Conservation (phyloP, 768 basidiomycete genomes). For the Hericium erinaceus region DNA sequence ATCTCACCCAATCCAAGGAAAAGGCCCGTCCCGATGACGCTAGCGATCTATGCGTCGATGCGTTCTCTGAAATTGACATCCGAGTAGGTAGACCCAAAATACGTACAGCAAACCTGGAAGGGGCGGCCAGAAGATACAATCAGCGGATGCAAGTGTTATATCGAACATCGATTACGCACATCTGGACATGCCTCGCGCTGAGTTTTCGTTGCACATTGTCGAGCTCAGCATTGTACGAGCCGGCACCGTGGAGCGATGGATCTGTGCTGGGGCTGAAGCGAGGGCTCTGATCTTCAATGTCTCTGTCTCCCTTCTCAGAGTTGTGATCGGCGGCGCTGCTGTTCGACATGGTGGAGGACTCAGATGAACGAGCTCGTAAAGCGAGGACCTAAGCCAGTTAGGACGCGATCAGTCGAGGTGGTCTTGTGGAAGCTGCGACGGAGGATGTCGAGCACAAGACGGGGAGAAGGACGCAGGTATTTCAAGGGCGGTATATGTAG, state of each 20-base stretch:
- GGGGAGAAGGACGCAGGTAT: too few relatives aligned
- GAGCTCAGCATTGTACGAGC: constrained; percentile 3
- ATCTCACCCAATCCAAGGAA: constrained; percentile 23
- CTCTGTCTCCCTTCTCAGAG: too few relatives aligned
- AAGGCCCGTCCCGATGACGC: constrained; percentile 23
- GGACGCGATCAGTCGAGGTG: too few relatives aligned
- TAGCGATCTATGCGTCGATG: constrained; percentile 15
- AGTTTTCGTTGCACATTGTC: constrained; percentile 9
- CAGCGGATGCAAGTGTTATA: background rate
- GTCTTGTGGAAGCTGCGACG: too few relatives aligned
- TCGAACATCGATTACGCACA: constrained; percentile 1
- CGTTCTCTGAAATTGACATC: background rate
- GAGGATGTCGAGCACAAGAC: too few relatives aligned
- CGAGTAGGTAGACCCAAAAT: too few relatives aligned
- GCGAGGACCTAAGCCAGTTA: too few relatives aligned
- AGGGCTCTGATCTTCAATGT: background rate
- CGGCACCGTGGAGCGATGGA: too few relatives aligned
- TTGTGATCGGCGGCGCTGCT: background rate
- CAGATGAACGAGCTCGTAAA: too few relatives aligned
- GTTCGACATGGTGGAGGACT: background rate
- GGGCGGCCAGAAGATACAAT: too few relatives aligned
- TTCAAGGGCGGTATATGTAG: too few relatives aligned
- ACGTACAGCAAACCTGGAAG: too few relatives aligned
- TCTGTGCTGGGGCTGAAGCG: background rate
- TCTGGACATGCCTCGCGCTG: constrained; percentile 10